Conservation (phyloP, 2,329 filamentous ascomycete species). For the Aureobasidium namibiae region DNA sequence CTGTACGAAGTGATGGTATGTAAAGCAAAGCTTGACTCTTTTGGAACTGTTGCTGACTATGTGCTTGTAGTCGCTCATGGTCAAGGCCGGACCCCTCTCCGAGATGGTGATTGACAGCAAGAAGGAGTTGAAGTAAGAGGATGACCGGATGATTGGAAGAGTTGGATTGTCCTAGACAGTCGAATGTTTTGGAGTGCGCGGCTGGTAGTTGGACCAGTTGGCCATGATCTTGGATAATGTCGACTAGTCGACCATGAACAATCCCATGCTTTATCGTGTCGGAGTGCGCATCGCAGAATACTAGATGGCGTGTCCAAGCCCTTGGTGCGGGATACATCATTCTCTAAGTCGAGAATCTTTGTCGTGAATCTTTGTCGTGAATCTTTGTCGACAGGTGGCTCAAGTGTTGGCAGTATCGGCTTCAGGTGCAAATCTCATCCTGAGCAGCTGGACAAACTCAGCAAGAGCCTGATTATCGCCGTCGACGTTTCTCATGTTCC, state of each 20-base stretch:
- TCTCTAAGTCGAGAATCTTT: too few relatives aligned
- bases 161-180: neutral
- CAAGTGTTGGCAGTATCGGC: neutral
- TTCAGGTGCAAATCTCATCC: constrained; percentile 28
- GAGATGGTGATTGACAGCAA: constrained; percentile 5
- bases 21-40: neutral
- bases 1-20: constrained; percentile 63
- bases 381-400: neutral
- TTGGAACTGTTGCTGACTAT: neutral
- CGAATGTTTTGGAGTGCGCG: neutral
- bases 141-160: neutral
- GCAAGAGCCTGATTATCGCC: constrained; percentile 30
- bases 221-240: neutral
- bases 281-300: neutral
- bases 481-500: constrained; percentile 22
- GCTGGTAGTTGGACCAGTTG: neutral
- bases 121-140: constrained; percentile 8
- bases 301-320: neutral
- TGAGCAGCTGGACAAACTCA: constrained; percentile 37
- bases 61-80: constrained; percentile 54
- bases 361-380: neutral
- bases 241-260: neutral
- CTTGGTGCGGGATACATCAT: too few relatives aligned
- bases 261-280: neutral
- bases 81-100: constrained; percentile 63